Evolutionary conservation across 345 rosid genomes (phyloP).

Genomic region (Dovyalis caffra): DNA sequence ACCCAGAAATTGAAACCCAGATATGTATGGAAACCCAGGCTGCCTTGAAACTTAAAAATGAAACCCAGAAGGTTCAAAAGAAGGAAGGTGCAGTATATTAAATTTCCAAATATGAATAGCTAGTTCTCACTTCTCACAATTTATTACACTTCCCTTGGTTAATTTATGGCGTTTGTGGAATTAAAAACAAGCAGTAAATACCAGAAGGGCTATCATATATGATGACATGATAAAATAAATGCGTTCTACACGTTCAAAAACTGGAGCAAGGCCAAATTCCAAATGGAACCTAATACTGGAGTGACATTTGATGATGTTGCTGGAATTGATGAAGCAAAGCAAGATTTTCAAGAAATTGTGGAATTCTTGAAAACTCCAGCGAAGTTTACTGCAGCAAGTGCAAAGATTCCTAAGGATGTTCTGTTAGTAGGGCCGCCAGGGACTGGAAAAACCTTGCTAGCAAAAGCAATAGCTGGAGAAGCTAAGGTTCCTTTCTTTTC

Average conservation of each 20-base stretch:
- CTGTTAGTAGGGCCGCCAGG: conserved; percentile 69
- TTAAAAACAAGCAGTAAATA: too few species aligned
- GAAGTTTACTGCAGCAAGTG: conserved; percentile 66
- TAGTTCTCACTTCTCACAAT: too few species aligned
- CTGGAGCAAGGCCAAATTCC: conserved; percentile 79
- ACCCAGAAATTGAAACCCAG: too few species aligned
- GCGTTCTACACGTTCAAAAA: not conserved
- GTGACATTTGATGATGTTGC: conserved; percentile 78
- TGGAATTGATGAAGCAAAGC: conserved; percentile 85
- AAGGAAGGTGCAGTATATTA: too few species aligned
- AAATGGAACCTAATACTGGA: conserved; percentile 80
- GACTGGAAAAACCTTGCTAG: conserved; percentile 72
- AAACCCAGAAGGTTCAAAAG: too few species aligned
- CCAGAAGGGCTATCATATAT: too few species aligned
- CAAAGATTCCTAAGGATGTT: conserved; percentile 68
- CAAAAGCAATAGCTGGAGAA: conserved; percentile 82
- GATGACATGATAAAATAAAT: not conserved
- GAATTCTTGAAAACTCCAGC: conserved; percentile 64
- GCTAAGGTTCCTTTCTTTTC: conserved; percentile 80
- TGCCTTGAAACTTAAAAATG: too few species aligned
- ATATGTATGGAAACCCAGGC: too few species aligned
- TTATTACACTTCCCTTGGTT: too few species aligned
- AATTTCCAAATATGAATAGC: too few species aligned
- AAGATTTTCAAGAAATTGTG: conserved; percentile 74
- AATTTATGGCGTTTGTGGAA: too few species aligned